These are phyloP conservation scores for Dioscorea zingiberensis DNA, from an alignment of 106 monocot species.

Conservation along the genomic window DNA sequence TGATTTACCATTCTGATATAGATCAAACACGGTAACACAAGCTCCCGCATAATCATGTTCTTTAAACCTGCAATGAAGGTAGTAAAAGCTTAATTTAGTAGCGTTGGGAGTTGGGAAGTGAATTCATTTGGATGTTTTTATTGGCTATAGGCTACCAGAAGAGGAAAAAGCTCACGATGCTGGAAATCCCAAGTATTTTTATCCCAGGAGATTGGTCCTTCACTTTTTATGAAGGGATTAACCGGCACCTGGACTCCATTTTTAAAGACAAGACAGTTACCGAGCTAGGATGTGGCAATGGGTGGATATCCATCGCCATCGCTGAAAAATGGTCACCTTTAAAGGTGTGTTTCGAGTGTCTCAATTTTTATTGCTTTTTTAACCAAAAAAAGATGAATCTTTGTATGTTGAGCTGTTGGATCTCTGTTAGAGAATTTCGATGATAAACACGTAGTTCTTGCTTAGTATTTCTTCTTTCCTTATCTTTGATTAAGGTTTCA, in stretches of 20 bases:
- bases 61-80: too few species aligned
- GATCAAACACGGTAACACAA: neutral
- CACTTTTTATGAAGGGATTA: conserved; percentile 94
- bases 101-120: neutral
- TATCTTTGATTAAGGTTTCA: too few species aligned
- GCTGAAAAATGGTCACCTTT: conserved; percentile 85
- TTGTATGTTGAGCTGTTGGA: too few species aligned
- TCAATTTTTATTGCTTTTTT: too few species aligned
- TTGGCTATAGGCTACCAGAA: conserved; percentile 46
- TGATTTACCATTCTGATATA: neutral
- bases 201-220: conserved; percentile 98
- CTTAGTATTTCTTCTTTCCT: too few species aligned
- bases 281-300: conserved; percentile 95
- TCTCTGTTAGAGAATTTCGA: too few species aligned
- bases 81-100: neutral
- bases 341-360: conserved; percentile 50
- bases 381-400: too few species aligned
- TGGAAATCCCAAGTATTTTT: conserved; percentile 96
- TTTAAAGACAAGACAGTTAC: conserved; percentile 81
- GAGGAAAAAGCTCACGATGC: conserved; percentile 69
- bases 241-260: conserved; percentile 76
- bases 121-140: neutral
- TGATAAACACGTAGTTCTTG: too few species aligned
- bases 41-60: too few species aligned
- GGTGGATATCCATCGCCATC: conserved; percentile 97